These are phyloP conservation scores for Stentor roeselii DNA, from an alignment of 73 alveolate genomes.

Conservation along the genomic window DNA sequence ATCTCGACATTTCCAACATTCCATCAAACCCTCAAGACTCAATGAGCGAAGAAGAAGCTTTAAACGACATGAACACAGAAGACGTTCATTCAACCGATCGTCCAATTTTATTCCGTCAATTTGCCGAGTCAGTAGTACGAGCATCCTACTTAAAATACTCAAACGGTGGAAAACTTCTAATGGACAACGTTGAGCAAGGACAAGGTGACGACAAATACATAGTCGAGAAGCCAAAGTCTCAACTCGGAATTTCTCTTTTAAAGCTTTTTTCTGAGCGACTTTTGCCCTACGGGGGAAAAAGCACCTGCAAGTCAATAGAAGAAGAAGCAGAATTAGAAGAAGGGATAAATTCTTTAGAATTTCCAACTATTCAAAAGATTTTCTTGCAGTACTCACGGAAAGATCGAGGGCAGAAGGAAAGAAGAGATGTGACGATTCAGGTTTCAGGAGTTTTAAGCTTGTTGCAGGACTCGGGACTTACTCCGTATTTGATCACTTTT, in stretches of 20 bases:
- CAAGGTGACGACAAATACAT: not conserved
- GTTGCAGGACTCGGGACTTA: not conserved
- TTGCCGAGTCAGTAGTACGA: constrained; percentile 51
- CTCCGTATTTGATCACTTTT: not conserved
- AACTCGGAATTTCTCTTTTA: not conserved
- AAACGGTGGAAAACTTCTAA: constrained; percentile 36
- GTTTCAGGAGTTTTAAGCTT: not conserved
- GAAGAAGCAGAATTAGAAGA: constrained; percentile 13
- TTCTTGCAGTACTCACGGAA: not conserved
- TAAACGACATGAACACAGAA: constrained; percentile 26
- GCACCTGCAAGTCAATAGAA: constrained; percentile 3
- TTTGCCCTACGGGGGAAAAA: not conserved
- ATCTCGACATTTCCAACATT: constrained; percentile 22
- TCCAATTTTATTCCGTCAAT: constrained; percentile 45
- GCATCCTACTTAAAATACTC: constrained; percentile 47
- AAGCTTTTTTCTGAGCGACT: constrained; percentile 19
- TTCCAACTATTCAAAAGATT: not conserved
- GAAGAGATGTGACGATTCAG: not conserved
- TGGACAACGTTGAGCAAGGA: not conserved
- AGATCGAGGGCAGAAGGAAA: constrained; percentile 10
- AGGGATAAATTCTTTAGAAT: not conserved
- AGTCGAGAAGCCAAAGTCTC: constrained; percentile 10
- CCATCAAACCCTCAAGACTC: constrained; percentile 11
- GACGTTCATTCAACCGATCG: constrained; percentile 44
- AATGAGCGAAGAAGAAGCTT: constrained; percentile 28